Evolutionary conservation across 139 green algal genomes (phyloP).

Genomic region (Ettlia oleoabundans): DNA sequence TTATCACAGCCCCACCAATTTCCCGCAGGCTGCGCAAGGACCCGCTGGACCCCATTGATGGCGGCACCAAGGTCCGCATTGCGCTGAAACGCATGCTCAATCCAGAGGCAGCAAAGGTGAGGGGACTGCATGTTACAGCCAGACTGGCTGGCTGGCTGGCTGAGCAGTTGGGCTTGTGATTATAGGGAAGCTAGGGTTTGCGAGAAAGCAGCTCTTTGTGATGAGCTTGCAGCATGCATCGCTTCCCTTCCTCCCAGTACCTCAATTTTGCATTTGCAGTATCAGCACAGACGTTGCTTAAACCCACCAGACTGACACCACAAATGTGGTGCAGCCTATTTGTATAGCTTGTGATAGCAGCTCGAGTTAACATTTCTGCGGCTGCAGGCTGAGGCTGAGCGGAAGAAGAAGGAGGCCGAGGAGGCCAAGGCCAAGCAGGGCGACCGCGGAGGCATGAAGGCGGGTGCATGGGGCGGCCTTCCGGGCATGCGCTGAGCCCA

Average conservation of each 20-base stretch:
- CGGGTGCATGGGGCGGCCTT: slow-evolving; percentile 52
- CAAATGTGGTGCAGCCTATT: neutral
- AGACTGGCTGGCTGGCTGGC: neutral
- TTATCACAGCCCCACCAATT: neutral
- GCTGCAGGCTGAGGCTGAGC: slow-evolving; percentile 59
- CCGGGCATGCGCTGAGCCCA: too few species aligned
- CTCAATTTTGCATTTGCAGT: neutral
- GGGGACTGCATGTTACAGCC: too few species aligned
- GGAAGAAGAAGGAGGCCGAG: slow-evolving; percentile 46
- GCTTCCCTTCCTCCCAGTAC: too few species aligned
- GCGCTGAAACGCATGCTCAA: slow-evolving; percentile 38
- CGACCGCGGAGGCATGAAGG: slow-evolving; percentile 24
- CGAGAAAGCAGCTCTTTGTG: too few species aligned
- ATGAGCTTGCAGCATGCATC: too few species aligned
- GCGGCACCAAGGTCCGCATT: slow-evolving; percentile 81
- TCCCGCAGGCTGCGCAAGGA: slow-evolving; percentile 87
- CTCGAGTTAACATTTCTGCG: too few species aligned
- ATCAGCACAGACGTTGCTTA: neutral
- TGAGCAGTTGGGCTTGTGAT: neutral
- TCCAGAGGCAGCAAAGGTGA: slow-evolving; percentile 14
- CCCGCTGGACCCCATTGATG: slow-evolving; percentile 89
- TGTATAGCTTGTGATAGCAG: too few species aligned
- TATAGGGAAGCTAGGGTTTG: neutral
- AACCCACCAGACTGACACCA: neutral
- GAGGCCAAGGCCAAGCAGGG: slow-evolving; percentile 18